Conservation (phyloP, 1,284 basidiomycete species). For the Ceratorhiza oryzae-sativae region DNA sequence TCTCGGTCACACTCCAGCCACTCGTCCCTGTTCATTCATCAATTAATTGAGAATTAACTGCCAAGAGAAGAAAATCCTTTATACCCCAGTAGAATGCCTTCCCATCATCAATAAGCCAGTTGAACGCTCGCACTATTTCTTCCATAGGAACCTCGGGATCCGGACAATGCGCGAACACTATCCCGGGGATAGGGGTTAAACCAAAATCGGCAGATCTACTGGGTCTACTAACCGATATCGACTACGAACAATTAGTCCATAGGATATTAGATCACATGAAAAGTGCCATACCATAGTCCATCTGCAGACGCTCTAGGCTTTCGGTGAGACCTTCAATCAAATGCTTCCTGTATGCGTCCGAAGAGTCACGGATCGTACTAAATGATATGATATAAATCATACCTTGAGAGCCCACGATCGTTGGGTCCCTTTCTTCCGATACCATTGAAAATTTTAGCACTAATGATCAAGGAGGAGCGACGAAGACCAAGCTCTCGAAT, state of each 20-base stretch:
- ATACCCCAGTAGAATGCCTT: slow-evolving; percentile 50
- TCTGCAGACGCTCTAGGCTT: slow-evolving; percentile 70
- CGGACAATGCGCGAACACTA: slow-evolving; percentile 48
- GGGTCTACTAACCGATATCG: slow-evolving; percentile 12
- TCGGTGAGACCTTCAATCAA: slow-evolving; percentile 78
- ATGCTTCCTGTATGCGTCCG: slow-evolving; percentile 44
- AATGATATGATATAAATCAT: not conserved
- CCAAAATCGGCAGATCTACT: slow-evolving; percentile 21
- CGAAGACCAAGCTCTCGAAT: slow-evolving; percentile 77
- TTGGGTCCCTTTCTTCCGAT: slow-evolving; percentile 62
- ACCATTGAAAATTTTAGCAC: slow-evolving; percentile 68
- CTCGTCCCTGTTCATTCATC: slow-evolving; percentile 47
- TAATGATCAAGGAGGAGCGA: slow-evolving; percentile 74
- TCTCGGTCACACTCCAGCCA: slow-evolving; percentile 58
- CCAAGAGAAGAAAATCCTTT: too few relatives aligned
- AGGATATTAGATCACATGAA: not conserved
- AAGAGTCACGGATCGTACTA: not conserved
- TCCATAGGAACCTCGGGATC: slow-evolving; percentile 58
- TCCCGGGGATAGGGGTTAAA: slow-evolving; percentile 45
- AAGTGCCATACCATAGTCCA: slow-evolving; percentile 64
- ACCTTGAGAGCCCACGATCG: slow-evolving; percentile 57
- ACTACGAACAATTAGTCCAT: not conserved
- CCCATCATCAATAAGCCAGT: slow-evolving; percentile 56
- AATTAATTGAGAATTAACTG: too few relatives aligned
- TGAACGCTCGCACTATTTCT: slow-evolving; percentile 60